These are phyloP conservation scores for Dianthus caryophyllus DNA, from an alignment of 148 eudicot species.

Conservation along the genomic window DNA sequence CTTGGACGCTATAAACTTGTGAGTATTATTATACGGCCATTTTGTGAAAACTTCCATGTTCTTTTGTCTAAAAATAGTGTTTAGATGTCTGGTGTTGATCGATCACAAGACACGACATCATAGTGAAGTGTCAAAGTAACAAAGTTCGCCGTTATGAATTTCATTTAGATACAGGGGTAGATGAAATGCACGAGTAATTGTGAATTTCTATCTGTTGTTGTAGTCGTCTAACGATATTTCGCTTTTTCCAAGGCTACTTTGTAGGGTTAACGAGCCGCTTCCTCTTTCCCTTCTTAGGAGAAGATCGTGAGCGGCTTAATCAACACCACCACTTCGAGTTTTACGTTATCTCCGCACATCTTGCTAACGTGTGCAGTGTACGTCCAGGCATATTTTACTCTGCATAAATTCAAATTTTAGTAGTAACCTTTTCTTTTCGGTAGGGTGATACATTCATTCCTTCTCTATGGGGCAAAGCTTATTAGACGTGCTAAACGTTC, in stretches of 20 bases:
- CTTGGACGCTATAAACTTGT: no score
- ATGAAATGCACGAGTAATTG: not conserved
- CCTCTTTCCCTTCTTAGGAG: not conserved
- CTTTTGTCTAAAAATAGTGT: no score
- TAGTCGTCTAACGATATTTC: not conserved
- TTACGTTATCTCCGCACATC: not conserved
- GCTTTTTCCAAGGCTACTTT: not conserved
- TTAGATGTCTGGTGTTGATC: no score
- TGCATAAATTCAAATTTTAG: not conserved
- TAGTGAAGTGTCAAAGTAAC: no score
- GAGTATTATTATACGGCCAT: no score
- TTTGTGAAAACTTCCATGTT: not conserved
- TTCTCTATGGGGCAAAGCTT: constrained; percentile 49
- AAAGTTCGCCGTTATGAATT: no score
- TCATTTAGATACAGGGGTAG: no score
- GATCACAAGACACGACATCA: no score
- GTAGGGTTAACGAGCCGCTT: not conserved
- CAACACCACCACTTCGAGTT: no score
- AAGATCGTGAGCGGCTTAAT: not conserved
- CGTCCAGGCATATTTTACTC: not conserved
- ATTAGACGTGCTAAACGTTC: constrained; percentile 61
- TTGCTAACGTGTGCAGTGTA: not conserved
- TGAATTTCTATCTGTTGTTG: not conserved
- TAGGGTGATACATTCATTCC: not conserved
- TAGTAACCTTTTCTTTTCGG: not conserved